A percentile compares a stretch with the other conserved stretches of the same genome.
Evolutionary conservation across 2,329 filamentous ascomycete species (phyloP).

Genomic region (Pseudopithomyces maydicus): DNA sequence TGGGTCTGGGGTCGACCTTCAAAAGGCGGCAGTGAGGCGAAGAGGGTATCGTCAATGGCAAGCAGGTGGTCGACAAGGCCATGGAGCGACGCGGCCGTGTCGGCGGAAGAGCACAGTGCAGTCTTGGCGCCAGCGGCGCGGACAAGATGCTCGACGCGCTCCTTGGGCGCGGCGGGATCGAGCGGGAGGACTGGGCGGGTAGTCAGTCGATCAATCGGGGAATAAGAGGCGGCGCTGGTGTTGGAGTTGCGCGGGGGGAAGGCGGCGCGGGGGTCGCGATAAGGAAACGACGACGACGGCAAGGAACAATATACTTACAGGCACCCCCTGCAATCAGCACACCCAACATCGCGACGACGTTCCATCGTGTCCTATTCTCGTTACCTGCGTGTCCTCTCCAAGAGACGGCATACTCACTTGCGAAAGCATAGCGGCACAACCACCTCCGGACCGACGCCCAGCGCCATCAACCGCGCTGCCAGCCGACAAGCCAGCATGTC

Average conservation of each 20-base stretch:
- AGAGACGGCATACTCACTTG: background rate
- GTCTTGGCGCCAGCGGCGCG: conserved; percentile 16
- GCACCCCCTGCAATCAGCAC: conserved; percentile 39
- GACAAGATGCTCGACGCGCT: conserved; percentile 23
- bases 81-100: conserved; percentile 4
- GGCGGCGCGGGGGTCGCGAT: background rate
- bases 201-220: background rate
- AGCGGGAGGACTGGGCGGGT: conserved; percentile 22
- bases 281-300: background rate
- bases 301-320: conserved; percentile 19
- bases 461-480: conserved; percentile 19
- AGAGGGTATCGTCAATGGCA: conserved; percentile 14
- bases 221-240: background rate
- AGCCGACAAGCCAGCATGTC: conserved; percentile 15
- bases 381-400: background rate
- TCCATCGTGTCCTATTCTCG: conserved; percentile 34
- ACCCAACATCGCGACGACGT: conserved; percentile 36
- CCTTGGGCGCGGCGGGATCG: conserved; percentile 24
- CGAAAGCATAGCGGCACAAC: conserved; percentile 35
- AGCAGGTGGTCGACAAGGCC: conserved; percentile 13
- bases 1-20: conserved; percentile 8
- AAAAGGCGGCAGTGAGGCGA: conserved; percentile 13
- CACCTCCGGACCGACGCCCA: conserved; percentile 27
- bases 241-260: background rate
- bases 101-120: conserved; percentile 18